Base-by-base conservation (phyloP, 495 filamentous ascomycete genomes). In the Talaromyces wortmannii region DNA sequence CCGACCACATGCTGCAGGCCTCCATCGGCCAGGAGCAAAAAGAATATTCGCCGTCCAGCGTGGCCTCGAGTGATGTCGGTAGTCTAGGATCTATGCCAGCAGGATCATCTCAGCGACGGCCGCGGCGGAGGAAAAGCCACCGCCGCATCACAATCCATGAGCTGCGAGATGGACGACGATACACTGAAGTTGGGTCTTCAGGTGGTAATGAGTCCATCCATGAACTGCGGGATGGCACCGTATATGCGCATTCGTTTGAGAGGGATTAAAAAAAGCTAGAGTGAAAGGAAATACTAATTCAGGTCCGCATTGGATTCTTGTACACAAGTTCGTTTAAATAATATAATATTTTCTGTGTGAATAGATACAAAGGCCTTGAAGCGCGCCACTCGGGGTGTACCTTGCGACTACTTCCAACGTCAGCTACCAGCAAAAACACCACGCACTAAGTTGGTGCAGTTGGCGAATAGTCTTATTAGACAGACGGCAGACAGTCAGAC, bases 401-500 rank as follows among this genome's bases (percentile, higher is more conserved):
- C 23, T 23, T 23, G 4, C n/a, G 23, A 23, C 23, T 23, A 4
- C 23, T 23, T 23, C 4, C 23, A 1, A 23, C 1, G 23, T 13
- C 36, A 40, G 36, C 13, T 40, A 40, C 8, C 36, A 8, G 36
- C 36, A 40, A 13, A 8, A 40, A 40, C 8, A 40, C 36, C 8
- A 40, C 36, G 5, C 8, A 40, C 2, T 5, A 40, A 5, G 13
- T 1, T 40, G 13, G 13, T 10, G 36, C 8, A 13, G 23, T 23
- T 23, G 23, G 23, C 23, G 23, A 23, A 23, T 23, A 23, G 23
- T 23, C 23, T 23, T 23, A 40, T 10, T 40, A 8, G 36, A 40
- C 36, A 40, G 36, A 40, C 13, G 13, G 36, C 36, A 40, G 36
- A 12, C 31, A 0, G 66, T 88, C 85, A 89, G 85, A 85, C 77